These are phyloP conservation scores for Rhipidocladum racemiflorum DNA, from an alignment of 176 grass and related monocot species.

Conservation along the genomic window DNA sequence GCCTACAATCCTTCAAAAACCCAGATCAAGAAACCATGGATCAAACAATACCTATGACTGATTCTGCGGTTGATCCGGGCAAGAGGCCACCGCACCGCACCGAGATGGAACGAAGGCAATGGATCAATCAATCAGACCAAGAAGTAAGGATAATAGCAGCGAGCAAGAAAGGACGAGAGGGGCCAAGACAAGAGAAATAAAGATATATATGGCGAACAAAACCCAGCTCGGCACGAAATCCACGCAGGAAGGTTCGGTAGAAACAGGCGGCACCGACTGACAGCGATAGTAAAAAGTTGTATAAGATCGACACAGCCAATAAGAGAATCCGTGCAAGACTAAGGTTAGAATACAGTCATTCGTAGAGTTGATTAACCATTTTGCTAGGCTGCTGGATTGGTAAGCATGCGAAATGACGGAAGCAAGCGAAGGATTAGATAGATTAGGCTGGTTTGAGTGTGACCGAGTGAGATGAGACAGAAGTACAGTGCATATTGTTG, in stretches of 20 bases:
- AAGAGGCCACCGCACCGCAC: not conserved
- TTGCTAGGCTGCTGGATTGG: not conserved
- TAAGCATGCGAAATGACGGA: not conserved
- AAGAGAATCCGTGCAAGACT: too few relatives aligned
- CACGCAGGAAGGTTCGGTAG: constrained; percentile 1
- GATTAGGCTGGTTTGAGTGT: not conserved
- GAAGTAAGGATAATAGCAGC: not conserved
- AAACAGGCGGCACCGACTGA: not conserved
- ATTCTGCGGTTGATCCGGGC: not conserved
- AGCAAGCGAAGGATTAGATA: not conserved
- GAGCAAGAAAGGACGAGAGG: not conserved
- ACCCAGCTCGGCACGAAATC: constrained; percentile 22
- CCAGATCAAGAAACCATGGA: constrained; percentile 3
- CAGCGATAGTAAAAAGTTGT: not conserved
- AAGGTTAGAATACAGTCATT: not conserved
- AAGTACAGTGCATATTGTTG: not conserved
- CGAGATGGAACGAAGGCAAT: not conserved
- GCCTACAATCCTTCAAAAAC: not conserved
- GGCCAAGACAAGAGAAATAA: not conserved
- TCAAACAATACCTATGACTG: not conserved
- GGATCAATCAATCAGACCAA: not conserved
- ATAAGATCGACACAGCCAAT: not conserved
- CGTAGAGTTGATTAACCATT: not conserved
- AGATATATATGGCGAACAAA: constrained; percentile 4
- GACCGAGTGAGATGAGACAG: not conserved